phyloP scores from a whole-genome alignment of 129 eudicot genomes.

The Dittrichia graveolens region DNA sequence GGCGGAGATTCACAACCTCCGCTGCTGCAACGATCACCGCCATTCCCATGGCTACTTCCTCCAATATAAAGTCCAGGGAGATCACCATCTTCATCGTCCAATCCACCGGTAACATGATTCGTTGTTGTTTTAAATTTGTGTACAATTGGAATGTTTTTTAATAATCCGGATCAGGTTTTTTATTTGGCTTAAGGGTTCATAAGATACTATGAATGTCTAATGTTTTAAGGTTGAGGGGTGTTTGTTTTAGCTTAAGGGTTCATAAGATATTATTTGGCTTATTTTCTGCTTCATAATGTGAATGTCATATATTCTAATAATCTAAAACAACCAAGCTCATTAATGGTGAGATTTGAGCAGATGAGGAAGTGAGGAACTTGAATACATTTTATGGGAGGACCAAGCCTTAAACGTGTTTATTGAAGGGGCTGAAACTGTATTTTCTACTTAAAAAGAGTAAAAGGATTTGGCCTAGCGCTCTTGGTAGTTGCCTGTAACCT shows the following conservation, averaged over 20 bases:
- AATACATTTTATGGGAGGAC: no score
- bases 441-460: no score
- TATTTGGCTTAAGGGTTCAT: no score
- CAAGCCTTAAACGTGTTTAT: no score
- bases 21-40: background rate
- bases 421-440: no score
- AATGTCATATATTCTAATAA: background rate
- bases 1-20: constrained; percentile 7
- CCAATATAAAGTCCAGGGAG: background rate
- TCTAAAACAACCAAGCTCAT: background rate
- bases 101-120: constrained; percentile 15
- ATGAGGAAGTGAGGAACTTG: background rate
- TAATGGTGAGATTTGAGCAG: background rate
- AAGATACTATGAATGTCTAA: constrained; percentile 3
- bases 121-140: no score
- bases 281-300: background rate
- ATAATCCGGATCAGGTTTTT: constrained; percentile 1
- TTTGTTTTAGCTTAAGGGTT: background rate
- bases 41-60: background rate
- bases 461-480: no score
- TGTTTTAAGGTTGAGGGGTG: background rate
- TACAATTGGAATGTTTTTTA: background rate
- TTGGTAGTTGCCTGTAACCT: no score
- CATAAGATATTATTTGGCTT: no score
- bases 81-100: background rate